Base-by-base conservation (phyloP, 768 basidiomycete genomes). In the Leucosporidium yakuticum region DNA sequence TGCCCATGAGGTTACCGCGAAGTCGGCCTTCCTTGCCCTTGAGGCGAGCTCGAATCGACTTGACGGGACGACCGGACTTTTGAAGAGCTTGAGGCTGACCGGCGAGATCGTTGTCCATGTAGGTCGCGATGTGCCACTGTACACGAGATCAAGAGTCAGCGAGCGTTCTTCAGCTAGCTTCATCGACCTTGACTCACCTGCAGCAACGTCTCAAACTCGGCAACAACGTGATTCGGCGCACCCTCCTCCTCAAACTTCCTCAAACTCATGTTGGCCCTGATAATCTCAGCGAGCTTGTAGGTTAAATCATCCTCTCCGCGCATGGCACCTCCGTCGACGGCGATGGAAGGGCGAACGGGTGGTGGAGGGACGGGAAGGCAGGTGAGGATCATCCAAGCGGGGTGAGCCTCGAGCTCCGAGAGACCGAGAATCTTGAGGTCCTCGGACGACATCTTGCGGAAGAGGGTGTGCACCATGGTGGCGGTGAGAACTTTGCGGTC, bases 31-130 rank as follows among this genome's bases (percentile, higher is more conserved):
- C 96, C 79, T 99, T 98, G 60, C 96, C 96, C 83, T 99, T 99
- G 64, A 99, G 84, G 54, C 96, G 88, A 8, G 95, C 93, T 66
- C 96, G 91, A 75, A 99, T 97, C 47, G 96, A 94, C 79, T 99
- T 99, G 68, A 99, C 89, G 32, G 96, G 94, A 67, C 96, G 86
- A 36, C 96, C 96, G 51, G 91, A 94, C 79, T 98, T 98, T 76
- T 98, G 96, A 73, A 95, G 81, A 3, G 96, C 93, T 76, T 97
- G 95, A 2, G 96, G 96, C 47, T 97, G 91, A 55, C 96, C 96
- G 44, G 96, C 93, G 66, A 98, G 94, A 77, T 98, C 94, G 77
- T 99, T 99, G 77, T 99, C 96, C 95, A 99, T 99, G 78, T 98
- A 99, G 0, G 96, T 98, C 4, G 96, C 96, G 68, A 97, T 93